phyloP scores from a whole-genome alignment of 2,329 filamentous ascomycete genomes.

The Exserohilum rostratum region DNA sequence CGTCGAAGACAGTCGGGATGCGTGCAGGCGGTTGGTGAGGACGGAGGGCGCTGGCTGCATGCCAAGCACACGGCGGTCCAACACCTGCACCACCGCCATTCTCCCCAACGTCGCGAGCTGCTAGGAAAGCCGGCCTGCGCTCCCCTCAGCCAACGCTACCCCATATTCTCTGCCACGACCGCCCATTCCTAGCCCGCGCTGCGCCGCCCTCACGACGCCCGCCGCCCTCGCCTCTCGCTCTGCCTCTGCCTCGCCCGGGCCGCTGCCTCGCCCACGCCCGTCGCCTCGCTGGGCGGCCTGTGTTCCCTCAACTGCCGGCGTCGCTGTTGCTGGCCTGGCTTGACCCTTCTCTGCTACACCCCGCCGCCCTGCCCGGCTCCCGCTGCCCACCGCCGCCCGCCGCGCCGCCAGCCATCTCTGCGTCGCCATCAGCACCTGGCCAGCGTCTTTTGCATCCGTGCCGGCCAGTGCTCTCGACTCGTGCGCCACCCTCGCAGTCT shows the following conservation, averaged over 20 bases:
- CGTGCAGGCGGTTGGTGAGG: constrained; percentile 6
- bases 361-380: constrained; percentile 7
- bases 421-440: constrained; percentile 3
- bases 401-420: no score
- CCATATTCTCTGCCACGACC: not conserved
- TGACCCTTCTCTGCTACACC: constrained; percentile 6
- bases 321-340: constrained; percentile 3
- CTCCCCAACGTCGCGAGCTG: constrained; percentile 19
- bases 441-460: not conserved
- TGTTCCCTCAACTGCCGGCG: constrained; percentile 9
- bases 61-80: constrained; percentile 16
- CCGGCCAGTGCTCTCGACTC: not conserved
- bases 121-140: constrained; percentile 15
- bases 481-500: not conserved
- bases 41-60: constrained; percentile 9
- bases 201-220: constrained; percentile 2
- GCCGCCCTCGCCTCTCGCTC: constrained; percentile 6
- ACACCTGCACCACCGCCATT: constrained; percentile 15
- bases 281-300: constrained; percentile 15
- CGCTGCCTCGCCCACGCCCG: no score
- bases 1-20: constrained; percentile 15
- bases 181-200: constrained; percentile 10
- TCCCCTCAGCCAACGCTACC: constrained; percentile 11
- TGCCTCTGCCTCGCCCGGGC: not conserved
- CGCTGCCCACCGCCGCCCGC: constrained; percentile 19